Percentiles rank a stretch among this genome's conserved stretches.
Evolutionary conservation across 805 yeast species (phyloP).

Genomic region (Candida anglica): DNA sequence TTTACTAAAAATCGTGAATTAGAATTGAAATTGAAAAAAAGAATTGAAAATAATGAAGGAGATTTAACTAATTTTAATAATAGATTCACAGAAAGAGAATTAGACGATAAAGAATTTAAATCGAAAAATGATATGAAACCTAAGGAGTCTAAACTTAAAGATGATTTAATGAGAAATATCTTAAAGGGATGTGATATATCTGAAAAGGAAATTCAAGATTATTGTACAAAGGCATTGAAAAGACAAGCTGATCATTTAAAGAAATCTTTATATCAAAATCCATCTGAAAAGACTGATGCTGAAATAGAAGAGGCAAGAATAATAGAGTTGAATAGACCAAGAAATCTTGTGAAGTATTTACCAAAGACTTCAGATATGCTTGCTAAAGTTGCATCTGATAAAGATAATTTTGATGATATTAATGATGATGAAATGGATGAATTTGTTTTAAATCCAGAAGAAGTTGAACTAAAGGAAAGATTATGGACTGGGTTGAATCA

Average conservation of each 20-base stretch:
- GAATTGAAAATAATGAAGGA: constrained; percentile 17
- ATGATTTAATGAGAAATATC: constrained; percentile 21
- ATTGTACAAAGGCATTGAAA: constrained; percentile 15
- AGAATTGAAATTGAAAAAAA: constrained; percentile 39
- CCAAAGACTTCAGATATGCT: constrained; percentile 59
- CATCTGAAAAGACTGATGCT: constrained; percentile 15
- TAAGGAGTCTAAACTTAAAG: constrained; percentile 10
- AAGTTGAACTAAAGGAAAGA: constrained; percentile 67
- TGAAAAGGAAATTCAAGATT: constrained; percentile 20
- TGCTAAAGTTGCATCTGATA: constrained; percentile 52
- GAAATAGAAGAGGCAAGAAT: constrained; percentile 10
- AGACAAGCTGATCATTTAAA: constrained; percentile 17
- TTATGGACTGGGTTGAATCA: constrained; percentile 90
- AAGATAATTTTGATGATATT: constrained; percentile 59
- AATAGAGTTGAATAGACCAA: constrained; percentile 28
- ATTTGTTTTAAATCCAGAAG: constrained; percentile 63
- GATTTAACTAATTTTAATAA: constrained; percentile 16
- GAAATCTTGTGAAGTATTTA: constrained; percentile 46
- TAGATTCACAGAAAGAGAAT: not conserved
- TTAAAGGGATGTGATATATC: constrained; percentile 28
- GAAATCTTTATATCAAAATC: constrained; percentile 16
- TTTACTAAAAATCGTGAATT: constrained; percentile 56
- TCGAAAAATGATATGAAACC: not conserved
- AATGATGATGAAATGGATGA: constrained; percentile 74
- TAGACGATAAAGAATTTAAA: not conserved